Base-by-base conservation (phyloP, 345 rosid genomes). In the Linum usitatissimum region DNA sequence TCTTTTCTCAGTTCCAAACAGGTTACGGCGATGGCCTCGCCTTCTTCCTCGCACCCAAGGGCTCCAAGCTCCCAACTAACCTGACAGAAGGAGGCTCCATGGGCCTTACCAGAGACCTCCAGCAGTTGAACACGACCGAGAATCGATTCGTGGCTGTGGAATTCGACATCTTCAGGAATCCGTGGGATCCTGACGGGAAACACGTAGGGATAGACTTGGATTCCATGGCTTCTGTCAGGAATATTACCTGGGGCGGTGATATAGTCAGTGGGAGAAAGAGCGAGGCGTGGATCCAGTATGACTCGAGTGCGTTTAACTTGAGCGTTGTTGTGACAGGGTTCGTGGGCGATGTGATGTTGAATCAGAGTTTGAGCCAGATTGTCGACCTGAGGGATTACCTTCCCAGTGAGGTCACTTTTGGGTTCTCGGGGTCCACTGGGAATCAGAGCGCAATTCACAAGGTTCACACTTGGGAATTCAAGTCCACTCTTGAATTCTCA, bases 371-470 rank as follows among this genome's bases (percentile, higher is more conserved):
- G 9, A 28, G 53, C 23, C 40, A 66, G 36, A 30, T 20, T 0
- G 42, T 71, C 18, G 60, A 71, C 45, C 18, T 66, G 45, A 12
- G 30, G 13, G 13, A 23, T 15, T 31, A 58, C 53, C 63, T 74
- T 19, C 71, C 71, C 9, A 71, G 70, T 30, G 59, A 66, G 62
- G 71, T 74, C 9, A 61, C 65, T 23, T 17, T 74, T 28, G 74
- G 71, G 30, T 74, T 74, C 63, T 74, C 77, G 3, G 68, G 53
- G 0, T 7, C 64, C 19, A 74, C 42, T 2, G 65, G 61, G 2
- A 1, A 7, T 30, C 18, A 3, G 6, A 55, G 14, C 8, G 65
- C 66, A 64, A 48, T 64, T 6, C 65, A 70, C 20, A 51, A 38
- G 30, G 53, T 66, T 53, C 6, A 31, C 19, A 69, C 65, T 6